phyloP scores from a whole-genome alignment of 495 filamentous ascomycete genomes.

The Lentithecium fluviatile region DNA sequence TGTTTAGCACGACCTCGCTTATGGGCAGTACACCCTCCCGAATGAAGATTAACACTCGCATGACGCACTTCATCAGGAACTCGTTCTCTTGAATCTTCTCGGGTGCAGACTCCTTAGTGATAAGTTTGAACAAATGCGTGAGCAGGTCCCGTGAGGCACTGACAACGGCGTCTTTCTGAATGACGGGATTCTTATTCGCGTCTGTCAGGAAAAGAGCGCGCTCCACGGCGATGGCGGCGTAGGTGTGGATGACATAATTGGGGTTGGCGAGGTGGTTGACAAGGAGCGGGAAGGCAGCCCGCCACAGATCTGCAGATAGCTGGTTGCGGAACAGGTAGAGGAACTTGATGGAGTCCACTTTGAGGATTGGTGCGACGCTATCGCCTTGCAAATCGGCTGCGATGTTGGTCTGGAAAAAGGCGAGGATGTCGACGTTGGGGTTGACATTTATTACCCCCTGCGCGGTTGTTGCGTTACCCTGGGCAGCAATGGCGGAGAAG shows the following conservation, averaged over 20 bases:
- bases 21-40: conserved; percentile 71
- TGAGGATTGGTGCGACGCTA: conserved; percentile 75
- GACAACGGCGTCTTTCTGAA: conserved; percentile 68
- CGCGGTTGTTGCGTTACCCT: conserved; percentile 76
- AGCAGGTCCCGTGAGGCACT: conserved; percentile 81
- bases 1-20: conserved; percentile 68
- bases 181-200: conserved; percentile 68
- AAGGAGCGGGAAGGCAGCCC: conserved; percentile 79
- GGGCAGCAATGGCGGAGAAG: conserved; percentile 89
- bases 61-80: conserved; percentile 96
- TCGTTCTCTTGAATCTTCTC: conserved; percentile 98
- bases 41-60: conserved; percentile 92
- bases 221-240: conserved; percentile 92
- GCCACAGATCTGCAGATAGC: conserved; percentile 80
- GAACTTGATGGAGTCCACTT: conserved; percentile 97
- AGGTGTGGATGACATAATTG: conserved; percentile 96
- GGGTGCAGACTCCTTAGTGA: conserved; percentile 74
- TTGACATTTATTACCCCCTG: conserved; percentile 91
- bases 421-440: conserved; percentile 69
- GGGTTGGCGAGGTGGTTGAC: conserved; percentile 82
- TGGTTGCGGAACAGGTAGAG: conserved; percentile 94
- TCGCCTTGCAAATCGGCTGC: conserved; percentile 74
- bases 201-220: conserved; percentile 79
- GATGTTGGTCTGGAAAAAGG: conserved; percentile 89
- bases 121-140: conserved; percentile 86